Evolutionary conservation across 2,329 filamentous ascomycete species (phyloP).

Genomic region (Alternaria gaisen): DNA sequence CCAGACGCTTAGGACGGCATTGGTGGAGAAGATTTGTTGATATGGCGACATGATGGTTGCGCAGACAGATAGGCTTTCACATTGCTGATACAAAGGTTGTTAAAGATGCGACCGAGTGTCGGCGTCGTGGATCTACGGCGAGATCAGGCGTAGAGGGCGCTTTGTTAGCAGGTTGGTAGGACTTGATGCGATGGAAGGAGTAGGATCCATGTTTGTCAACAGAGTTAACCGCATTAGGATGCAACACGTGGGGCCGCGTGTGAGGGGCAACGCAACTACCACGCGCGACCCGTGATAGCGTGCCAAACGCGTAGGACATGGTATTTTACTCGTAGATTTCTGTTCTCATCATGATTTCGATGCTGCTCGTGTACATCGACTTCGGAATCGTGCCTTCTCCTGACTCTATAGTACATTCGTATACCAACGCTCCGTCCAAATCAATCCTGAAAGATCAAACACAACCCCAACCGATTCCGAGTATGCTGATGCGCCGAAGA

Average conservation of each 20-base stretch:
- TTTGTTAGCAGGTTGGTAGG: conserved; percentile 14
- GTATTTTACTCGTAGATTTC: neutral
- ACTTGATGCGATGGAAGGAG: conserved; percentile 5
- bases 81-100: conserved; percentile 17
- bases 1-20: conserved; percentile 47
- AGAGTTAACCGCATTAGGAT: conserved; percentile 14
- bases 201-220: conserved; percentile 17
- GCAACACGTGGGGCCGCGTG: conserved; percentile 23
- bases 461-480: conserved; percentile 28
- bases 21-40: conserved; percentile 46
- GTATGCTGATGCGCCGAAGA: conserved; percentile 47
- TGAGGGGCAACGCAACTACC: conserved; percentile 20
- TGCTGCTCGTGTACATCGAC: conserved; percentile 3
- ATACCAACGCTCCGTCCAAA: conserved; percentile 17
- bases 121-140: neutral
- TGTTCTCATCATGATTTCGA: conserved; percentile 3
- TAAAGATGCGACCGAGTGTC: neutral
- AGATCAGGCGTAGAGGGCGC: conserved; percentile 5
- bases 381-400: conserved; percentile 1
- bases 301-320: neutral
- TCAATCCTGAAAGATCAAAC: conserved; percentile 24
- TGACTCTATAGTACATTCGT: conserved; percentile 21
- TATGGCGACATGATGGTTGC: conserved; percentile 39
- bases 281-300: neutral
- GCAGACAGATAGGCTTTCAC: conserved; percentile 15